These are phyloP conservation scores for Ilyonectria sp. DNA, from an alignment of 2,329 filamentous ascomycete species.

Conservation along the genomic window DNA sequence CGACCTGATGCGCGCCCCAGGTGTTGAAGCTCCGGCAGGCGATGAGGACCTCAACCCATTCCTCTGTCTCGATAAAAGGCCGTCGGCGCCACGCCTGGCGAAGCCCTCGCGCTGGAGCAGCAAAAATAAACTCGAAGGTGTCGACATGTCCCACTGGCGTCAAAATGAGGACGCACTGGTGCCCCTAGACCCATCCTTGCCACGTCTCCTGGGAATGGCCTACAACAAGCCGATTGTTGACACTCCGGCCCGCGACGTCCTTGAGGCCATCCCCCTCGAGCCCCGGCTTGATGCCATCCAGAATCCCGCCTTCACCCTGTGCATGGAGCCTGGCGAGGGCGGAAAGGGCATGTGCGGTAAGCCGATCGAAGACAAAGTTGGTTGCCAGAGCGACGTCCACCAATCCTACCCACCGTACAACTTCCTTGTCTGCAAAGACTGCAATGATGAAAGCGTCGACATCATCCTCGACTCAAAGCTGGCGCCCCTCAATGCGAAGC, in stretches of 20 bases:
- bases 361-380: conserved; percentile 2
- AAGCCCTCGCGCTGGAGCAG: conserved; percentile 37
- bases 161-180: neutral
- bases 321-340: conserved; percentile 35
- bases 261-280: conserved; percentile 31
- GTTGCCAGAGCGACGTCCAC: conserved; percentile 40
- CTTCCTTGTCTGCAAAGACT: conserved; percentile 44
- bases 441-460: conserved; percentile 41
- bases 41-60: conserved; percentile 38
- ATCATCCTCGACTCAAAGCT: conserved; percentile 34
- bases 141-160: conserved; percentile 43
- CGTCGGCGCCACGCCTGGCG: conserved; percentile 7
- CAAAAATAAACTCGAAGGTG: conserved; percentile 35
- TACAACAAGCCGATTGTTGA: conserved; percentile 20
- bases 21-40: no score
- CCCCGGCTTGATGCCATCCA: neutral
- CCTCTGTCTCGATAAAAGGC: conserved; percentile 24
- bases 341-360: conserved; percentile 33
- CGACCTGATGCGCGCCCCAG: no score
- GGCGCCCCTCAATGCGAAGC: conserved; percentile 32
- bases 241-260: conserved; percentile 34
- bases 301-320: neutral
- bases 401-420: conserved; percentile 20
- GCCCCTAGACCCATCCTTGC: neutral
- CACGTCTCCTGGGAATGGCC: conserved; percentile 32